These are phyloP conservation scores for Macadamia tetraphylla DNA, from an alignment of 164 flowering plant genomes.

Conservation along the genomic window DNA sequence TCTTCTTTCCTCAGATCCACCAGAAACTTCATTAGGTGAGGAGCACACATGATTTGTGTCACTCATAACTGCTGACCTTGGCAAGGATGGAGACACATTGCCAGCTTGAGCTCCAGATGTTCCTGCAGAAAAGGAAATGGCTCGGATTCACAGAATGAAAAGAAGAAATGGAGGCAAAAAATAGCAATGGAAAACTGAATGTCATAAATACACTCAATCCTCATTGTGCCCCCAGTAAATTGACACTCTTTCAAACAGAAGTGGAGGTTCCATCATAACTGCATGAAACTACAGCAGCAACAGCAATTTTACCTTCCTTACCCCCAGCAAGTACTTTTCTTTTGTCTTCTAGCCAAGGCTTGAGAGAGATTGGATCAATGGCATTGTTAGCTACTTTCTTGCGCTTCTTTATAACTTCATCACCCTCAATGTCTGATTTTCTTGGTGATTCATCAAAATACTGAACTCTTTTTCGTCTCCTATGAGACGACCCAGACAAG, in stretches of 20 bases:
- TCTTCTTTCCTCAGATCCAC: slow-evolving; percentile 21
- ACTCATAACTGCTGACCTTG: slow-evolving; percentile 11
- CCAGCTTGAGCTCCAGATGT: slow-evolving; percentile 5
- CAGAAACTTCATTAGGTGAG: slow-evolving; percentile 6
- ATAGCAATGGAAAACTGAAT: neutral
- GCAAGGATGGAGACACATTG: slow-evolving; percentile 11
- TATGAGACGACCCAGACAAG: slow-evolving; percentile 32
- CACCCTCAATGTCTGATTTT: slow-evolving; percentile 26
- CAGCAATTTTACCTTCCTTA: slow-evolving; percentile 30
- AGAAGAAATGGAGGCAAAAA: slow-evolving; percentile 1
- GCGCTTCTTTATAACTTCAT: slow-evolving; percentile 47
- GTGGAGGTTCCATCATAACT: neutral
- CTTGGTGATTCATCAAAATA: slow-evolving; percentile 21
- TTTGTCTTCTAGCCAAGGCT: slow-evolving; percentile 22
- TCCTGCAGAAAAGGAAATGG: slow-evolving; percentile 9
- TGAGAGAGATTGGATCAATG: slow-evolving; percentile 18
- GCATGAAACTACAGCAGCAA: neutral
- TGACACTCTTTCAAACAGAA: too few species aligned
- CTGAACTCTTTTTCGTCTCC: slow-evolving; percentile 61
- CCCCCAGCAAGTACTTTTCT: slow-evolving; percentile 19
- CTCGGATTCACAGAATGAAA: slow-evolving; percentile 3
- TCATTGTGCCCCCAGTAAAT: too few species aligned
- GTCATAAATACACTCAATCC: too few species aligned
- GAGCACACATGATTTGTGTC: slow-evolving; percentile 2
- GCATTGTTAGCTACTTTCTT: slow-evolving; percentile 33